Percentiles rank a stretch among this genome's conserved stretches.
Conservation (phyloP, 2,329 filamentous ascomycete species). For the Tolypocladium sp. region DNA sequence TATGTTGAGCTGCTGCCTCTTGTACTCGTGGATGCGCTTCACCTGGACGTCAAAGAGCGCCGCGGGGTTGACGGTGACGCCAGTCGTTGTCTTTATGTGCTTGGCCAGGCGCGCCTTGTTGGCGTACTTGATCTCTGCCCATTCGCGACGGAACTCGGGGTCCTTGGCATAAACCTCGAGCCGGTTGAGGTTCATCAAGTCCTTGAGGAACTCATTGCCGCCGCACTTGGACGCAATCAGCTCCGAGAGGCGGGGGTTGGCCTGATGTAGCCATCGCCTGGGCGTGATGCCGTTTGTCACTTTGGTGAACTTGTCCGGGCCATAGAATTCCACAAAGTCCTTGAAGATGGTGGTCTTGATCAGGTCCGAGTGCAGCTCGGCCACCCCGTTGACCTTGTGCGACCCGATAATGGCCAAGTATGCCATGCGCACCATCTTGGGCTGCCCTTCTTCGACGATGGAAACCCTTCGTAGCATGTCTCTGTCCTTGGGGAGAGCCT, state of each 20-base stretch:
- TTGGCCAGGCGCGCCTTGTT: constrained; percentile 92
- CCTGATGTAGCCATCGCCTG: constrained; percentile 92
- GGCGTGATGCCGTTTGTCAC: constrained; percentile 98
- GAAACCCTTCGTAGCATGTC: constrained; percentile 83
- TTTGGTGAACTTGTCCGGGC: constrained; percentile 95
- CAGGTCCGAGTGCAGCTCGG: constrained; percentile 92
- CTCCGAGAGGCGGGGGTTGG: constrained; percentile 85
- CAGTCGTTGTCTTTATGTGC: constrained; percentile 76
- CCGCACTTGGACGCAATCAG: constrained; percentile 87
- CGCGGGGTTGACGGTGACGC: constrained; percentile 74
- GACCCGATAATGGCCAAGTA: constrained; percentile 91
- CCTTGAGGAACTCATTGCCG: constrained; percentile 76
- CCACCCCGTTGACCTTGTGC: constrained; percentile 98
- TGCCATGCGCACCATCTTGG: constrained; percentile 98
- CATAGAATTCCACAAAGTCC: constrained; percentile 93
- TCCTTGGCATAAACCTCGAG: constrained; percentile 79
- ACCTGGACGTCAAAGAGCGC: constrained; percentile 95
- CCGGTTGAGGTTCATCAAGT: constrained; percentile 77
- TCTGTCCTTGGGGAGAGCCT: constrained; percentile 78
- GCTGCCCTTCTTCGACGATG: constrained; percentile 92
- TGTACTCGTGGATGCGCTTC: constrained; percentile 99
- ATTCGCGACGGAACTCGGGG: constrained; percentile 84
- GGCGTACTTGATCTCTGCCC: constrained; percentile 91
- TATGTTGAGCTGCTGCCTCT: constrained; percentile 97
- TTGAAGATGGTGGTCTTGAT: constrained; percentile 99